Percentiles rank a stretch among this genome's conserved stretches.
phyloP scores from a whole-genome alignment of 2,329 filamentous ascomycete genomes.

The Zalaria sp. region DNA sequence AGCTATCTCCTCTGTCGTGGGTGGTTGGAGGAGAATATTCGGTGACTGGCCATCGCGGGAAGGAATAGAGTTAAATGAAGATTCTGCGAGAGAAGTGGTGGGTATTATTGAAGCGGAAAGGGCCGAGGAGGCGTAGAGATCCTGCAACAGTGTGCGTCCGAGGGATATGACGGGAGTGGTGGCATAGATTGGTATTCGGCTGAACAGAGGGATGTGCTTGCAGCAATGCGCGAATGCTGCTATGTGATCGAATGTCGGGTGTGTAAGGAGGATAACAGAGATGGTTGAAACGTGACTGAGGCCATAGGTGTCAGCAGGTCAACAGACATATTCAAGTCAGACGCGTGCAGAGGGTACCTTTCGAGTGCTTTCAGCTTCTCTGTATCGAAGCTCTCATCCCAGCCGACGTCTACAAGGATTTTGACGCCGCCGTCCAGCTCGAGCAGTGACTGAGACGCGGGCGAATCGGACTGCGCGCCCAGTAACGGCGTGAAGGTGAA shows the following conservation, averaged over 20 bases:
- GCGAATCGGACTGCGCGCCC: constrained; percentile 75
- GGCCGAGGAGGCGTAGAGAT: constrained; percentile 81
- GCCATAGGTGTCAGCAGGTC: constrained; percentile 1
- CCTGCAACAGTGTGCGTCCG: constrained; percentile 78
- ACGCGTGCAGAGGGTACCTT: constrained; percentile 41
- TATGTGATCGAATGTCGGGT: constrained; percentile 81
- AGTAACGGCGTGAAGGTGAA: constrained; percentile 91
- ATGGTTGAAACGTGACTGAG: constrained; percentile 75
- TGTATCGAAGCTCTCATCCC: constrained; percentile 83
- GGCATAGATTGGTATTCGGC: constrained; percentile 84
- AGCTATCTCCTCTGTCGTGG: constrained; percentile 77
- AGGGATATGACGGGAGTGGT: constrained; percentile 88
- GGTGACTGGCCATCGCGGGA: constrained; percentile 30
- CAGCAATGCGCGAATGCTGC: constrained; percentile 93
- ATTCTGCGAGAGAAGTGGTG: constrained; percentile 54
- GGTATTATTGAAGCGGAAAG: constrained; percentile 77
- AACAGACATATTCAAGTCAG: background rate
- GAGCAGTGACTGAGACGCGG: constrained; percentile 85
- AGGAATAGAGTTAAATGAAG: constrained; percentile 38
- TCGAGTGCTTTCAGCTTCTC: constrained; percentile 76
- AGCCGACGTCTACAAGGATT: constrained; percentile 85
- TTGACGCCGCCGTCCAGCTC: constrained; percentile 96
- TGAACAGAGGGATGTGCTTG: constrained; percentile 87
- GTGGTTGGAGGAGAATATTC: constrained; percentile 50
- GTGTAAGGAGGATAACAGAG: constrained; percentile 85